Evolutionary conservation across 768 basidiomycete genomes (phyloP).

Genomic region (Leccinum longicurvipes): DNA sequence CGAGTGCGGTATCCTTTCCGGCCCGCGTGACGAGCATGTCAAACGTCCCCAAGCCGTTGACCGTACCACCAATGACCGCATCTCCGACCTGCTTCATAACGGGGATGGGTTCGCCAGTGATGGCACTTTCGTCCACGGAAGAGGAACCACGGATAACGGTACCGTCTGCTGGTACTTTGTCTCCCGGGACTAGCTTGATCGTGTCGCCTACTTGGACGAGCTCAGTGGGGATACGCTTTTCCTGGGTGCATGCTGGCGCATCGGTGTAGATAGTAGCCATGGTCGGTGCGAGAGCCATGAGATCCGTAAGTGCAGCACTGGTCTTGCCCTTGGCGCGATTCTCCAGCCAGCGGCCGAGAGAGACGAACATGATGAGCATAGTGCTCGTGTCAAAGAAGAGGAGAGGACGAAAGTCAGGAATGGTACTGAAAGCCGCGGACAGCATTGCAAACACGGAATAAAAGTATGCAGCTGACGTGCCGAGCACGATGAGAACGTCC

Average conservation of each 20-base stretch:
- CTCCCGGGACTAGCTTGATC: slow-evolving; percentile 93
- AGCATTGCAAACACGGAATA: slow-evolving; percentile 80
- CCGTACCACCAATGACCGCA: slow-evolving; percentile 90
- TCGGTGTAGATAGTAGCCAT: slow-evolving; percentile 97
- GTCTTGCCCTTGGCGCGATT: slow-evolving; percentile 97
- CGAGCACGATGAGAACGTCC: slow-evolving; percentile 96
- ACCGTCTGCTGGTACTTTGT: slow-evolving; percentile 95
- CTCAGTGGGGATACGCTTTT: slow-evolving; percentile 91
- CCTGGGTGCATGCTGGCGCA: slow-evolving; percentile 70
- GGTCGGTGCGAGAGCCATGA: slow-evolving; percentile 92
- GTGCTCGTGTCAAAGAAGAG: slow-evolving; percentile 99
- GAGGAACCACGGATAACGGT: slow-evolving; percentile 84
- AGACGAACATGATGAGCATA: slow-evolving; percentile 97
- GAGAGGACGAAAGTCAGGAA: slow-evolving; percentile 71
- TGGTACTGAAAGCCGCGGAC: slow-evolving; percentile 57
- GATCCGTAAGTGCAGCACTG: slow-evolving; percentile 91
- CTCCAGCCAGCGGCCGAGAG: slow-evolving; percentile 91
- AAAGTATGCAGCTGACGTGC: slow-evolving; percentile 89
- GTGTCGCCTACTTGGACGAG: slow-evolving; percentile 92
- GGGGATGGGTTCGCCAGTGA: slow-evolving; percentile 92
- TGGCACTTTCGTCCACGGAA: slow-evolving; percentile 91
- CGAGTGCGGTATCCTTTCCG: slow-evolving; percentile 92
- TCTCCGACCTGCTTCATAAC: slow-evolving; percentile 83
- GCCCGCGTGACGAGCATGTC: slow-evolving; percentile 95
- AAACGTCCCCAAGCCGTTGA: slow-evolving; percentile 96